Base-by-base conservation (phyloP, 352 stramenopile genomes). In the Globisporangium nunn region DNA sequence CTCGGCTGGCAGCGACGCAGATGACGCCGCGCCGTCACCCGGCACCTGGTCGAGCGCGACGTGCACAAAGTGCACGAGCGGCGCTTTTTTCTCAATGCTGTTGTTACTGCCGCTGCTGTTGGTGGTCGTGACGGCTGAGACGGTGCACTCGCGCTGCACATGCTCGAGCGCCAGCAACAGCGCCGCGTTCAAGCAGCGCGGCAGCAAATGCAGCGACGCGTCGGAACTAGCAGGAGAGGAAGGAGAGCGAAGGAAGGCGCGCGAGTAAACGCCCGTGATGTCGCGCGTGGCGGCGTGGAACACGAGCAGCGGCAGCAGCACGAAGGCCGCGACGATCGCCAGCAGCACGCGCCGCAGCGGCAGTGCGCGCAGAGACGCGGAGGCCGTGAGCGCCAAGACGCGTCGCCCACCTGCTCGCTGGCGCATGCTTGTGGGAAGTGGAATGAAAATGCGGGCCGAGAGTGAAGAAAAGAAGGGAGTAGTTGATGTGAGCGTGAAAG, bases 21-120 rank as follows among this genome's bases (percentile, higher is more conserved):
- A 11, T 40, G 8, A 10, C 4, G 35, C 5, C 12, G 35, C 35
- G 1, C 12, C 35, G 35, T 40, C 46, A 6, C 59, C 23, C 17
- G 61, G 61, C n/a, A 78, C 52, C 7, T 54, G 58, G 48, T 71
- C 52, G 39, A 70, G 41, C 23, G 66, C 52, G 12, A 75, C 65
- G 46, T 80, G 52, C 2, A 70, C 54, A 47, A 77, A 77, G 55
- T 80, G 71, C 29, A 75, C 61, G 12, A 76, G 50, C 8, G 17
- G 11, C 23, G 43, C 14, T 6, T 30, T 15, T n/a, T 8, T 17
- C 28, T 10, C 6, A 7, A 10, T 37, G 18, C 29, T 46, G 35
- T 23, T 6, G 52, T 18, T 45, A 18, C 30, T 39, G 4, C 2
- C 44, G 49, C 47, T 45, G 11, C 4, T 46, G 23, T 23, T 23